Base-by-base conservation (phyloP, 345 rosid genomes). In the Trapa bicornis region DNA sequence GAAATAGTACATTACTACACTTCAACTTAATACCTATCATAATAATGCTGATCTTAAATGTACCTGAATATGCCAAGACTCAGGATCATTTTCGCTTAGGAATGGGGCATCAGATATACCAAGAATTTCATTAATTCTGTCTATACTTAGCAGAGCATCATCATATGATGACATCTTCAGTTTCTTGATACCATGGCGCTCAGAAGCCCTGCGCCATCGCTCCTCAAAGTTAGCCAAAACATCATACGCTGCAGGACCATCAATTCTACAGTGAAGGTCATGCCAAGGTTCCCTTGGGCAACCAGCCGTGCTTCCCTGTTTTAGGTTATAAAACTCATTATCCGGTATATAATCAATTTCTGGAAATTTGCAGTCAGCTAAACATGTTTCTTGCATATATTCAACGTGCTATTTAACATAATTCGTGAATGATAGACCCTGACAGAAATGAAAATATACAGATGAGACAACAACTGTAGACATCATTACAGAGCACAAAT, bases 271-370 rank as follows among this genome's bases (percentile, higher is more conserved):
- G 83, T 93, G 98, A 83, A 93, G 71, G 81, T 93, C 98, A 81
- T 93, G 98, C 98, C 98, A 93, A 36, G 97, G 90, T 74, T 90
- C 97, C 79, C 98, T 81, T 62, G 96, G 96, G 67, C 92, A 84
- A 60, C 96, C 94, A n/a, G 77, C 71, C 42, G 77, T 66, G 73
- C 65, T 79, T 68, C 91, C 96, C 98, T 93, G 76, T 58, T 54
- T 15, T 65, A 5, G 11, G 63, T 32, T 50, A 13, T 32, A 32
- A 11, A 58, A 58, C 38, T 58, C 37, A 8, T 58, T 58, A 58
- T 32, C 63, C 63, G 35, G 35, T 15, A 3, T 15, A 0, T 5
- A 7, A 58, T 32, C 6, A 32, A 58, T 58, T 58, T 7, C 22
- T 6, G 17, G 17, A 5, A 50, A 16, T 35, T 5, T 32, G 1